Evolutionary conservation across 2,329 filamentous ascomycete genomes (phyloP).

Genomic region (Cordyceps militaris): DNA sequence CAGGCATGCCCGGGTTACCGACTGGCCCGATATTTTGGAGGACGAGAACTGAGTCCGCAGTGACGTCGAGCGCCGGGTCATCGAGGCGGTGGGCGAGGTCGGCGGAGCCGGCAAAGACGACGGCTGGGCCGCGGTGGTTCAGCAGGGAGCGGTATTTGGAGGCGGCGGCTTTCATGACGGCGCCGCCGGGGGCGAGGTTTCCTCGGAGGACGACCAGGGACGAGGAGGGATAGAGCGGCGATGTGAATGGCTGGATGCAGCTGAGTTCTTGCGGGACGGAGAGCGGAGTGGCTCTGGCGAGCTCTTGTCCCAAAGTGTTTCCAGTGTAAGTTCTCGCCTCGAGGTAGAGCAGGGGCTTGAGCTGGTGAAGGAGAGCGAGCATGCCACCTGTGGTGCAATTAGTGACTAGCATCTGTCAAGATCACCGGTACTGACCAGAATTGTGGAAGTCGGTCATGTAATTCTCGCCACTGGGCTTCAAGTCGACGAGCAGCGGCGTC

Average conservation of each 20-base stretch:
- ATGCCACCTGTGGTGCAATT: slow-evolving; percentile 56
- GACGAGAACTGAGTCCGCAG: slow-evolving; percentile 57
- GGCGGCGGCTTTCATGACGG: slow-evolving; percentile 86
- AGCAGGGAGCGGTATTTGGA: slow-evolving; percentile 61
- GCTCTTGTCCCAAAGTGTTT: slow-evolving; percentile 71
- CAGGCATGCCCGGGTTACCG: slow-evolving; percentile 88
- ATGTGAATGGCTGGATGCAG: slow-evolving; percentile 58
- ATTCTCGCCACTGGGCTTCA: slow-evolving; percentile 80
- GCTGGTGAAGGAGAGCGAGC: slow-evolving; percentile 69
- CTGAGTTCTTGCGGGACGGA: slow-evolving; percentile 29
- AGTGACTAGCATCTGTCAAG: neutral
- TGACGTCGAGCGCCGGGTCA: slow-evolving; percentile 54
- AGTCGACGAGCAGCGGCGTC: slow-evolving; percentile 74
- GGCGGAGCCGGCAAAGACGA: slow-evolving; percentile 68
- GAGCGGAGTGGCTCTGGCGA: slow-evolving; percentile 62
- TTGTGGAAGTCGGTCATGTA: slow-evolving; percentile 90
- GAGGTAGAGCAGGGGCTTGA: slow-evolving; percentile 71
- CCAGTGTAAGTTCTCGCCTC: slow-evolving; percentile 77
- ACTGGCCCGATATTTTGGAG: slow-evolving; percentile 86
- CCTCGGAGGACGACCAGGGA: slow-evolving; percentile 77
- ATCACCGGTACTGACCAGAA: slow-evolving; percentile 33
- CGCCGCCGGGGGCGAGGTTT: slow-evolving; percentile 76
- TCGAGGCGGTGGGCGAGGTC: slow-evolving; percentile 63
- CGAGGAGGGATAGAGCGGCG: slow-evolving; percentile 63
- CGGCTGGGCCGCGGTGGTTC: slow-evolving; percentile 38